Conservation (phyloP, 345 rosid genomes). For the Psidium guajava region DNA sequence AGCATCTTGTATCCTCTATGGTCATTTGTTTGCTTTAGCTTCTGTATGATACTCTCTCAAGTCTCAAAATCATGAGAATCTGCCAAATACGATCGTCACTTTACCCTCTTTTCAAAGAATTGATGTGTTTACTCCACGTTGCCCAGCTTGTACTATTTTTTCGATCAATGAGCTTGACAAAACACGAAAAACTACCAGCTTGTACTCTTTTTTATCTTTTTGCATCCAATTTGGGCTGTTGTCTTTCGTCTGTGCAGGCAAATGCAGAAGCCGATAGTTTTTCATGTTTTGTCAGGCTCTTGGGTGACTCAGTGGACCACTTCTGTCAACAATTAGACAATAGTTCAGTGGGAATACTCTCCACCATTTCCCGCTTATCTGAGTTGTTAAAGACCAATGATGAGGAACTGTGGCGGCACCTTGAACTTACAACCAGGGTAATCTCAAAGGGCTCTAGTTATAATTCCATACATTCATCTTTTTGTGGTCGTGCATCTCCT, state of each 20-base stretch:
- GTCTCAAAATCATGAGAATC: neutral
- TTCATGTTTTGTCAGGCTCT: conserved; percentile 45
- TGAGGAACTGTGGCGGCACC: conserved; percentile 63
- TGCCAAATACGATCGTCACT: neutral
- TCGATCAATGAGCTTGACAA: neutral
- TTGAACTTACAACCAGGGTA: conserved; percentile 46
- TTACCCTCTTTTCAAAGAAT: neutral
- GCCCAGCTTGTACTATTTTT: neutral
- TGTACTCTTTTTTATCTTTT: neutral
- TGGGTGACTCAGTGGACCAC: conserved; percentile 66
- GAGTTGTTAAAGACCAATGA: conserved; percentile 50
- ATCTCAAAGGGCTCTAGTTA: neutral
- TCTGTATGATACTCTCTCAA: neutral
- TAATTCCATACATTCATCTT: neutral
- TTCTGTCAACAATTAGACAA: conserved; percentile 64
- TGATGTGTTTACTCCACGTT: neutral
- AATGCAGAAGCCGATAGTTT: conserved; percentile 37
- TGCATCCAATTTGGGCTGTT: neutral
- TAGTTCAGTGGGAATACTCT: conserved; percentile 54
- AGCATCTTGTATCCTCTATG: neutral
- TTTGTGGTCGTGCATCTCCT: neutral
- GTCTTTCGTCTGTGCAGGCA: conserved; percentile 17
- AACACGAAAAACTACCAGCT: too few relatives aligned
- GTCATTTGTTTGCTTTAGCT: neutral
- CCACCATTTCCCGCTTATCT: conserved; percentile 49